Base-by-base conservation (phyloP, 2,329 filamentous ascomycete genomes). In the Sporothrix euskadiensis region DNA sequence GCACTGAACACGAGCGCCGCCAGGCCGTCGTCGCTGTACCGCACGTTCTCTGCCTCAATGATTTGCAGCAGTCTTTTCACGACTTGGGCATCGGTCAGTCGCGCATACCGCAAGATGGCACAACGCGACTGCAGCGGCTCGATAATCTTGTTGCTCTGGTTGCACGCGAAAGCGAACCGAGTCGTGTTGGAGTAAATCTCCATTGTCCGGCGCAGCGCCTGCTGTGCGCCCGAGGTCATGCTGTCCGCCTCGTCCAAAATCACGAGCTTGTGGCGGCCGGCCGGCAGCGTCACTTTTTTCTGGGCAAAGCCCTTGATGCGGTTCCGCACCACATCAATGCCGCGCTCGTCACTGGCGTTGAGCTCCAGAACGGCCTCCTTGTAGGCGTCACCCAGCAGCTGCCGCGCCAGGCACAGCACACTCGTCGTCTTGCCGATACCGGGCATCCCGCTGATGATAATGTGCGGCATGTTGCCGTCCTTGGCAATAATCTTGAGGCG, bases 401-500 rank as follows among this genome's bases (percentile, higher is more conserved):
- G 95, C 74, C 95, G 89, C 22, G 96, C 96, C 65, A 99, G 89
- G 81, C 96, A 98, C 75, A 98, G 85, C 73, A 99, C 91, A 73
- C 94, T 97, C 0, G 96, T 98, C 4, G 96, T 99, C 86, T 99
- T 99, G 82, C 96, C 96, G 79, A 98, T 99, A 80, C 96, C 96
- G 26, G 96, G 96, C 94, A 97, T 98, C 74, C 96, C 96, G n/a
- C 94, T 97, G 79, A 99, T 98, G 83, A 99, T 98, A 79, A 99
- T 90, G 83, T 99, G 96, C 2, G 96, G 96, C 94, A 99, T 98
- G 83, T 99, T 99, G 78, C 96, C 96, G 84, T 98, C 96, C 82
- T 94, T 96, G 65, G 96, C 94, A 78, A 99, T 98, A 79, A 99
- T 98, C 81, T 98, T 98, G 78, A 99, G 86, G 72, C 96, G 92